Evolutionary conservation across 2,329 filamentous ascomycete species (phyloP), one percentile per base, ranked within the genome.

Genomic region (Fusarium transvaalense): DNA sequence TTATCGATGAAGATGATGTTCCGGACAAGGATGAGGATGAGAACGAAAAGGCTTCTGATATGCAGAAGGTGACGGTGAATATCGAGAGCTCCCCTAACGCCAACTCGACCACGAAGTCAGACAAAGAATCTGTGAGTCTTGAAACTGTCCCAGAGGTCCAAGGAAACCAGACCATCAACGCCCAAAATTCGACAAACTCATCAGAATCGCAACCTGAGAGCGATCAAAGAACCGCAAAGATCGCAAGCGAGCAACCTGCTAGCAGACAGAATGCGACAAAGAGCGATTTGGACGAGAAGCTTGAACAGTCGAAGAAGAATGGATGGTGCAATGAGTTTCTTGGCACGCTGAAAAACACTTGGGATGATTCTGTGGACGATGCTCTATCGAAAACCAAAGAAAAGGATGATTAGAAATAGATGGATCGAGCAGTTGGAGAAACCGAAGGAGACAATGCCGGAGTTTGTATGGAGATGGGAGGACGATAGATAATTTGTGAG

Each of bases 271-370:
- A 37, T 37, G 17, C 12, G 3, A 15, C 23, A 17, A 17, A 25
- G 17, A 23, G 59, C 13, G 35, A 53, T n/a, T 19, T 66, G 23
- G 19, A 53, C 12, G n/a, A 39, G 7, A 66, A 66, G 41, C 27
- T 53, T 7, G 13, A 48, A 13, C 10, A 62, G 35, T 31, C 56
- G 17, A 62, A 66, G 34, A 19, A 53, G 27, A 35, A 66, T 29
- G 62, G 62, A 29, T 66, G 64, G 64, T 66, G 64, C 23, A 17
- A 62, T 6, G 39, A 62, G 34, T 66, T 66, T 29, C 34, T 55
- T 10, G 29, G n/a, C 10, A 39, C 21, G 15, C 39, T 66, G 15
- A 15, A 41, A 21, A 19, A 50, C 2, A 39, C 43, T 9, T 42
- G 41, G 60, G 23, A 46, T 13, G n/a, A 29, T 10, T 10, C 37